Conservation (phyloP, 306 rosid species). For the Glycine soja region DNA sequence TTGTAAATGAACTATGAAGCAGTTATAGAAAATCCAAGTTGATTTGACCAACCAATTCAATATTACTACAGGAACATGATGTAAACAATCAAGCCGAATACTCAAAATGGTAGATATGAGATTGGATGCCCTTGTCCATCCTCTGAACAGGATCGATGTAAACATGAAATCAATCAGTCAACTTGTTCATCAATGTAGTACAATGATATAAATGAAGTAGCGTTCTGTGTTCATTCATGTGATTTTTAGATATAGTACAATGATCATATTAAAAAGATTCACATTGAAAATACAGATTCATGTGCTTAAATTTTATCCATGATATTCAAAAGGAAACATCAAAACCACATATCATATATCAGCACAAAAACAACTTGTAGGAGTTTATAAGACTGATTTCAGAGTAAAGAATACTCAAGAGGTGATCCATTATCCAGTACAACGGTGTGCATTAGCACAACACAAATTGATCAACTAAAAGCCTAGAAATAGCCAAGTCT, state of each 20-base stretch:
- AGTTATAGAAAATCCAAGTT: slow-evolving; percentile 21
- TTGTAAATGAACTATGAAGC: too few species aligned
- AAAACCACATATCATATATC: not conserved
- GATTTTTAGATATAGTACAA: not conserved
- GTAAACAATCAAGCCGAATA: slow-evolving; percentile 31
- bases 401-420: not conserved
- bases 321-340: slow-evolving; percentile 9
- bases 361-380: slow-evolving; percentile 2
- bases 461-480: slow-evolving; percentile 1
- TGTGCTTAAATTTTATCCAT: slow-evolving; percentile 9
- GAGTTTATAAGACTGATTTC: not conserved
- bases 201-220: not conserved
- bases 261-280: not conserved
- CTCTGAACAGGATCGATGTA: slow-evolving; percentile 21
- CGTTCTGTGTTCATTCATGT: not conserved
- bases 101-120: slow-evolving; percentile 23
- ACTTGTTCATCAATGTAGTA: not conserved
- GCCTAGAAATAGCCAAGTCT: not conserved
- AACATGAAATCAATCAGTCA: slow-evolving; percentile 19
- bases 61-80: slow-evolving; percentile 23
- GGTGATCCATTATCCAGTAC: not conserved
- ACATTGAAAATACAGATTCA: not conserved
- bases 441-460: slow-evolving; percentile 15
- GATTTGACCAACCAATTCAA: slow-evolving; percentile 32
- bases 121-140: slow-evolving; percentile 8